phyloP scores from a whole-genome alignment of 2,329 filamentous ascomycete species.

The Fusarium longipes region DNA sequence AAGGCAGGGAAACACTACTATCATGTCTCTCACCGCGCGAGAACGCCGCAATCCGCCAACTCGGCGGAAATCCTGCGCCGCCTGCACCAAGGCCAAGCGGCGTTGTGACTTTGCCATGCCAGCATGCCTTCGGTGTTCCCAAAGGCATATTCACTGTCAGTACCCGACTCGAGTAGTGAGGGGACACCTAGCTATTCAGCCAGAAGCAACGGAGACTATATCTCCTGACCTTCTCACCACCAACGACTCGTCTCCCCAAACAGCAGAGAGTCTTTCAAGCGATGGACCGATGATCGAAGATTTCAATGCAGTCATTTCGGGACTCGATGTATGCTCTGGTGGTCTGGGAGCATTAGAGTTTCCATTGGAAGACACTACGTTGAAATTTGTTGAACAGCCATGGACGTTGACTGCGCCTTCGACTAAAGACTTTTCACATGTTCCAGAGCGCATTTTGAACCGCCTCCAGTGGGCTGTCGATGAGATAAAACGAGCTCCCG shows the following conservation, averaged over 20 bases:
- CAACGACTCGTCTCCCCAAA: conserved; percentile 13
- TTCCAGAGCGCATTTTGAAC: conserved; percentile 44
- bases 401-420: conserved; percentile 41
- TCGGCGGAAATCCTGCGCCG: conserved; percentile 66
- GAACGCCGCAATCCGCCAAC: conserved; percentile 60
- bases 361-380: conserved; percentile 24
- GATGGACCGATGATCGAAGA: conserved; percentile 12
- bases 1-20: neutral
- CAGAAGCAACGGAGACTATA: conserved; percentile 5
- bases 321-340: conserved; percentile 27
- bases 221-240: conserved; percentile 23
- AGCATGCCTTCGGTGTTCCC: conserved; percentile 63
- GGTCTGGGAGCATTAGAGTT: conserved; percentile 24
- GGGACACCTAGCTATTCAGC: neutral
- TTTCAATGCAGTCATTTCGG: conserved; percentile 33
- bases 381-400: conserved; percentile 41
- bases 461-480: conserved; percentile 60
- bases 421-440: conserved; percentile 34
- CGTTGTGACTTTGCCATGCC: conserved; percentile 65
- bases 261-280: neutral
- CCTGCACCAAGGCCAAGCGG: conserved; percentile 68
- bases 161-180: conserved; percentile 52
- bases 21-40: conserved; percentile 48
- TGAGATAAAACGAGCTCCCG: conserved; percentile 61
- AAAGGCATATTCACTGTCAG: conserved; percentile 59